Evolutionary conservation across 192 early-diverging fungal species (phyloP).

Genomic region (Diversispora epigaea): DNA sequence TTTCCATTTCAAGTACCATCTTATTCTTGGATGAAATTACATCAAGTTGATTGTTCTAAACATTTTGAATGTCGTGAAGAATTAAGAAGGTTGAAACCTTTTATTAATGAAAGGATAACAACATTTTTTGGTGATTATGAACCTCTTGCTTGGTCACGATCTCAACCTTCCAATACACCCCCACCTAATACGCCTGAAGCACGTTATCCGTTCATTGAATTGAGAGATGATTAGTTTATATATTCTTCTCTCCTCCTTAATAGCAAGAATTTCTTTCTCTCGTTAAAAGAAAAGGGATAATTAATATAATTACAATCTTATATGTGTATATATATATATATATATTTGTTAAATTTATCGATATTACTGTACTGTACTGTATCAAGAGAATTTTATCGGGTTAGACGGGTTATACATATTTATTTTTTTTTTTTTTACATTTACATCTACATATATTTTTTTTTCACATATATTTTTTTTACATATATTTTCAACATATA

Average conservation of each 20-base stretch:
- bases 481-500: too few relatives aligned
- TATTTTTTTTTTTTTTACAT: too few relatives aligned
- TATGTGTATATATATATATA: too few relatives aligned
- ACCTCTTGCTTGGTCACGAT: constrained; percentile 5
- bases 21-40: constrained; percentile 17
- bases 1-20: constrained; percentile 24
- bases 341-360: too few relatives aligned
- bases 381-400: too few relatives aligned
- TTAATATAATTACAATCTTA: too few relatives aligned
- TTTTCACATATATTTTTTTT: too few relatives aligned
- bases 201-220: constrained; percentile 31
- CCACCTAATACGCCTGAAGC: not conserved
- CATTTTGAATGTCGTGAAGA: constrained; percentile 34
- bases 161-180: not conserved
- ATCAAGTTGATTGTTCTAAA: constrained; percentile 29
- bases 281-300: not conserved
- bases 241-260: not conserved
- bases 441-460: too few relatives aligned
- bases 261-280: too few relatives aligned
- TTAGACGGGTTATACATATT: too few relatives aligned
- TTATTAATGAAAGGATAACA: constrained; percentile 20
- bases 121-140: constrained; percentile 26
- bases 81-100: constrained; percentile 23
- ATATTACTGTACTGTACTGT: too few relatives aligned
- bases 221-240: constrained; percentile 7